phyloP scores from a whole-genome alignment of 2,329 filamentous ascomycete species.

The Aspergillus unguis region DNA sequence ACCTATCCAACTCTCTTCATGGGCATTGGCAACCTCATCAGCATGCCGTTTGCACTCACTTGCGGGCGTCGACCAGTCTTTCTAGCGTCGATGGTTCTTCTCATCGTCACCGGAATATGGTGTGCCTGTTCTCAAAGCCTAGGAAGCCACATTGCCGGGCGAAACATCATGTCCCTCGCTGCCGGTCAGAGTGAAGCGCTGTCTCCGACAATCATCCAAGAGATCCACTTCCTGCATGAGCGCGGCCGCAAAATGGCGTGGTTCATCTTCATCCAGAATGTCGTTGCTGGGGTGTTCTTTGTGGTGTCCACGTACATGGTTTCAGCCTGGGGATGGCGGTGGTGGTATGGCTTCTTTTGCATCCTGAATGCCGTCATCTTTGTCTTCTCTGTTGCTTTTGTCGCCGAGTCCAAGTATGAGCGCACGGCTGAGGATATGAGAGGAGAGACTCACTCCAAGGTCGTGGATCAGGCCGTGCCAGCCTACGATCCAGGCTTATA shows the following conservation, averaged over 20 bases:
- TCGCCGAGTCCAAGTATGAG: slow-evolving; percentile 6
- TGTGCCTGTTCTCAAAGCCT: slow-evolving; percentile 8
- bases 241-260: slow-evolving; percentile 11
- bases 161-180: slow-evolving; percentile 11
- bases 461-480: background rate
- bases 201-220: slow-evolving; percentile 11
- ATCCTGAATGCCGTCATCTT: slow-evolving; percentile 9
- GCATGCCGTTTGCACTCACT: slow-evolving; percentile 12
- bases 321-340: slow-evolving; percentile 10
- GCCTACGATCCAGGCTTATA: slow-evolving; percentile 1
- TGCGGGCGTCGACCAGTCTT: slow-evolving; percentile 8
- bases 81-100: slow-evolving; percentile 10
- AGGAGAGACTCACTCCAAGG: background rate
- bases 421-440: slow-evolving; percentile 3
- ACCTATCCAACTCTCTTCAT: slow-evolving; percentile 15
- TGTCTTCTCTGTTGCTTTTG: background rate
- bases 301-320: slow-evolving; percentile 13
- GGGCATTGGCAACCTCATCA: slow-evolving; percentile 11
- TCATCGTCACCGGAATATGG: slow-evolving; percentile 9
- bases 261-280: slow-evolving; percentile 14
- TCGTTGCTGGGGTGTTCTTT: slow-evolving; percentile 7
- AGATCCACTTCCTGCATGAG: slow-evolving; percentile 15
- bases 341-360: slow-evolving; percentile 16
- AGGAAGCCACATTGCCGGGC: slow-evolving; percentile 9
- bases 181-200: slow-evolving; percentile 11